Conservation (phyloP, 495 filamentous ascomycete species). For the Daldinia grandis region DNA sequence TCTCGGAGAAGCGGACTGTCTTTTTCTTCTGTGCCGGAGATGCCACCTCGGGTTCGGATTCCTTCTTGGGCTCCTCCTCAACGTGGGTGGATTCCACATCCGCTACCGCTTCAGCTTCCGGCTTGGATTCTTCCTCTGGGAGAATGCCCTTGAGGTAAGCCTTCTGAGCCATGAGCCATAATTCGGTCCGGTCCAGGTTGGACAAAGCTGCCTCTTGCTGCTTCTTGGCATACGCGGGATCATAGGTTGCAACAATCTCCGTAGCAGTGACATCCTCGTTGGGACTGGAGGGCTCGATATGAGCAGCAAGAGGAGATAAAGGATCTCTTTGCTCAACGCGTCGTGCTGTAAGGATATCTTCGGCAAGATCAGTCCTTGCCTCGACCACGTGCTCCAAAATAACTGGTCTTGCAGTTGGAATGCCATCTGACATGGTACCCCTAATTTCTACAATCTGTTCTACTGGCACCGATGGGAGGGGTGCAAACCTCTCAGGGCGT, state of each 20-base stretch:
- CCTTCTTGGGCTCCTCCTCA: slow-evolving; percentile 44
- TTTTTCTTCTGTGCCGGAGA: slow-evolving; percentile 65
- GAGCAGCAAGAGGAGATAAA: slow-evolving; percentile 48
- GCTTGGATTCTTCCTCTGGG: slow-evolving; percentile 56
- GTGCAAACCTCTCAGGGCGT: slow-evolving; percentile 41
- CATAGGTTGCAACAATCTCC: slow-evolving; percentile 70
- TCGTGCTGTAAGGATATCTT: slow-evolving; percentile 41
- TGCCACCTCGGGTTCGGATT: slow-evolving; percentile 41
- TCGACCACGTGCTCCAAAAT: slow-evolving; percentile 40
- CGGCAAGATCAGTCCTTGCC: slow-evolving; percentile 30
- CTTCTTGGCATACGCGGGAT: slow-evolving; percentile 72
- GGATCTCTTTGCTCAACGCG: slow-evolving; percentile 37
- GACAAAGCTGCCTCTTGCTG: slow-evolving; percentile 69
- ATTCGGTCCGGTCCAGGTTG: slow-evolving; percentile 78
- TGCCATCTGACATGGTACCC: slow-evolving; percentile 61
- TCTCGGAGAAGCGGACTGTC: slow-evolving; percentile 77
- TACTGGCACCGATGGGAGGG: slow-evolving; percentile 57
- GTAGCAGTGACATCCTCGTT: slow-evolving; percentile 57
- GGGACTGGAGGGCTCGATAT: slow-evolving; percentile 48
- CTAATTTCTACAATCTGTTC: slow-evolving; percentile 73
- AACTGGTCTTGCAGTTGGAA: slow-evolving; percentile 70
- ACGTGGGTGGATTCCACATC: slow-evolving; percentile 30
- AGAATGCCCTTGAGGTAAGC: slow-evolving; percentile 75
- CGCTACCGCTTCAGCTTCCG: slow-evolving; percentile 45
- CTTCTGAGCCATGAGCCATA: slow-evolving; percentile 84